Evolutionary conservation across 768 basidiomycete species (phyloP), one percentile per base, ranked within the genome.

Genomic region (Tylopilus plumbeoviolaceoides): DNA sequence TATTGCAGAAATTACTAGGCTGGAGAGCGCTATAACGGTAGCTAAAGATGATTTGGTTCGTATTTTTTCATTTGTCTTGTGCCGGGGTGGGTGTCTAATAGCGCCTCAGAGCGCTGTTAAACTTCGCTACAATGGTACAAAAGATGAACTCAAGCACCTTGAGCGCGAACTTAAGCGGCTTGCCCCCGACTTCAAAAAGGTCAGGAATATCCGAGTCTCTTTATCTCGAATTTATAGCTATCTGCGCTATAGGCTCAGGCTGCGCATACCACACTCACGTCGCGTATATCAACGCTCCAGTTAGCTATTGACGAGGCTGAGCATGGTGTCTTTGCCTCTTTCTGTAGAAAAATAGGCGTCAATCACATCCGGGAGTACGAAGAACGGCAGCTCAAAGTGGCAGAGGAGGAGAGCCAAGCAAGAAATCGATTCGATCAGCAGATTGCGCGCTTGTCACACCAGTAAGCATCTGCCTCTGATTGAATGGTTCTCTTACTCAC

Each of bases 281-380:
- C 71, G 17, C 75, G 83, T 56, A 80, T 89, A 42, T 73, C 76
- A 10, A 68, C 72, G 18, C 72, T 95, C 20, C 71, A 78, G 18
- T 66, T 71, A 4, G 75, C 77, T 5, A 76, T 98, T 61, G 78
- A 93, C 58, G 75, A 73, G 7, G 92, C 89, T 0, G 97, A 98
- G 64, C 90, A 92, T 62, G 73, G 73, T 3, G 72, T 95, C 12
- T 98, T 95, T 63, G 73, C 69, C 1, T 68, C 72, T 4, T 98
- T 99, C 72, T 98, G 95, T 65, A 66, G 70, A 35, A 79, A 82
- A 59, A 93, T 98, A 58, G 79, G 83, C 10, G 86, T 97, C 7
- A 67, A 72, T 15, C 85, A 85, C 69, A 92, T 99, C 57, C 83
- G 95, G 25, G 91, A 95, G 60, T 99, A 95, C 65, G 95, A 98